These are phyloP conservation scores for Vaccinium macrocarpon DNA, from an alignment of 148 eudicot species.

Conservation along the genomic window DNA sequence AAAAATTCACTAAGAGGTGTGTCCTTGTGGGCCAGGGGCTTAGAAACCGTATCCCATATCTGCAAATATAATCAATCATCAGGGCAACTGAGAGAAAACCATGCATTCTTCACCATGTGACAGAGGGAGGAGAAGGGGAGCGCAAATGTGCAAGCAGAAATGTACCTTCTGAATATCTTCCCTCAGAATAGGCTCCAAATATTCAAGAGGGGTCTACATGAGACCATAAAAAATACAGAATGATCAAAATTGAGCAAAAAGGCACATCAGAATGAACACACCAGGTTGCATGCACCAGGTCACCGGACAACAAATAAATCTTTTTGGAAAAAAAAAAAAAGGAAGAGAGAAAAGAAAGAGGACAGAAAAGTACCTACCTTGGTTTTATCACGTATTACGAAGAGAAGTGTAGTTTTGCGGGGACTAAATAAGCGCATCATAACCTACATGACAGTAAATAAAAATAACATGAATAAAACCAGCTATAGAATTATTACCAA, in stretches of 20 bases:
- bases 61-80: conserved; percentile 23
- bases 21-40: conserved; percentile 88
- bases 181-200: conserved; percentile 86
- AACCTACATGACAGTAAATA: conserved; percentile 21
- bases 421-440: conserved; percentile 51
- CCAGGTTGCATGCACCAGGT: not conserved
- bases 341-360: not conserved
- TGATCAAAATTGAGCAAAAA: conserved; percentile 5
- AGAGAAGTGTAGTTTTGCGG: conserved; percentile 44
- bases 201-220: conserved; percentile 82
- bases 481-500: not conserved
- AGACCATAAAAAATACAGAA: conserved; percentile 16
- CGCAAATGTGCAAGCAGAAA: conserved; percentile 12
- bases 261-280: not conserved
- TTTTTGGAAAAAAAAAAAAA: not conserved
- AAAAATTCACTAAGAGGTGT: conserved; percentile 94
- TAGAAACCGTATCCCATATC: conserved; percentile 99
- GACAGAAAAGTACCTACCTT: conserved; percentile 25
- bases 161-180: conserved; percentile 93
- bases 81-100: not conserved
- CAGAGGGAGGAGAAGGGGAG: conserved; percentile 1
- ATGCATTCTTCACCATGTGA: not conserved
- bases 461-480: not conserved
- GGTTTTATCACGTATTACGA: conserved; percentile 57
- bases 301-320: not conserved